Evolutionary conservation across 2,329 filamentous ascomycete genomes (phyloP).

Genomic region (Microdochium bolleyi): DNA sequence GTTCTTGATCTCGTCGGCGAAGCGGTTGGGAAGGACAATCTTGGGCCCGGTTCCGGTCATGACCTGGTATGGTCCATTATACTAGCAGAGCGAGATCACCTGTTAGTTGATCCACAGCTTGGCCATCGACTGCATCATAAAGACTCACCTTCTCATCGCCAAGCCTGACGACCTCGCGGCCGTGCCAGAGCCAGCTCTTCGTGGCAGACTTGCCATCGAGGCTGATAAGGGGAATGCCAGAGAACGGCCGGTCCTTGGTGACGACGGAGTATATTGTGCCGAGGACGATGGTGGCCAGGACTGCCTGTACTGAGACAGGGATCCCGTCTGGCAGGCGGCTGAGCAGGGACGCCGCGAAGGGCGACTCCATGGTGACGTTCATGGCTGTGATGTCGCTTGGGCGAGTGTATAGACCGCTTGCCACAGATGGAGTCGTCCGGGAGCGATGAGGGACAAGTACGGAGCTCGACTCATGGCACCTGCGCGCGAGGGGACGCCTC

Average conservation of each 20-base stretch:
- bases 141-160: not conserved
- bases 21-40: slow-evolving; percentile 21
- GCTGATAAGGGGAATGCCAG: slow-evolving; percentile 17
- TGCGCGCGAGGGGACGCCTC: not conserved
- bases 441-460: too few relatives aligned
- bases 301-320: slow-evolving; percentile 16
- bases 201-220: slow-evolving; percentile 16
- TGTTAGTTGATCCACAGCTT: slow-evolving; percentile 5
- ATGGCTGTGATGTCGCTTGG: not conserved
- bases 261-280: slow-evolving; percentile 16
- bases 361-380: not conserved
- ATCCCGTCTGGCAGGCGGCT: slow-evolving; percentile 16
- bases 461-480: too few relatives aligned
- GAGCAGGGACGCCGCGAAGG: not conserved
- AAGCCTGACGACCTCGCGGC: slow-evolving; percentile 12
- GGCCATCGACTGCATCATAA: not conserved
- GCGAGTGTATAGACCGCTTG: not conserved
- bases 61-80: slow-evolving; percentile 21
- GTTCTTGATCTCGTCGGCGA: slow-evolving; percentile 25
- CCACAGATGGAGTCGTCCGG: not conserved
- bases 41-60: slow-evolving; percentile 22
- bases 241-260: slow-evolving; percentile 13
- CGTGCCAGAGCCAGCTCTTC: slow-evolving; percentile 18
- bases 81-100: slow-evolving; percentile 6
- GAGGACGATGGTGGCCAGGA: slow-evolving; percentile 15